Conservation (phyloP, 1,284 basidiomycete genomes). For the Kwoniella shivajii region DNA sequence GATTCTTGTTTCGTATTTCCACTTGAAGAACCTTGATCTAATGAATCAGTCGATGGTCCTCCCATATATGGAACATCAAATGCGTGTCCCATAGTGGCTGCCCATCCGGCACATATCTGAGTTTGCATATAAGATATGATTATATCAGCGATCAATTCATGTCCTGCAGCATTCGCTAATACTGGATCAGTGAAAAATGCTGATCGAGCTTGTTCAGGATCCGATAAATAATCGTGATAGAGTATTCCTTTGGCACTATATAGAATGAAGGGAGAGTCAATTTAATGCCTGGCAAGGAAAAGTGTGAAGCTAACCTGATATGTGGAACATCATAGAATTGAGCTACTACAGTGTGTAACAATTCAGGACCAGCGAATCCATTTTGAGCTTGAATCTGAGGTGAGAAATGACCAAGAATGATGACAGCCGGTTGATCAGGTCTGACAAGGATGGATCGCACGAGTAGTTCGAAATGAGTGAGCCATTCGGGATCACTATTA, state of each 20-base stretch:
- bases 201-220: slow-evolving; percentile 67
- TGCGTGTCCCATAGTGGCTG: slow-evolving; percentile 65
- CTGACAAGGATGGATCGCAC: slow-evolving; percentile 84
- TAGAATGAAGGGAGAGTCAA: neutral
- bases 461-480: slow-evolving; percentile 85
- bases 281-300: neutral
- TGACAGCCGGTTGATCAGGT: slow-evolving; percentile 82
- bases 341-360: slow-evolving; percentile 81
- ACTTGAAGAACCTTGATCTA: slow-evolving; percentile 43
- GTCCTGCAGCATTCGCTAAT: slow-evolving; percentile 74
- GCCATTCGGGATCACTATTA: slow-evolving; percentile 66
- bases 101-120: slow-evolving; percentile 84
- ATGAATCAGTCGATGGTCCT: slow-evolving; percentile 29
- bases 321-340: slow-evolving; percentile 95
- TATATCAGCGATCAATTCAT: slow-evolving; percentile 79
- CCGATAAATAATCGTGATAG: slow-evolving; percentile 76
- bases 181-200: slow-evolving; percentile 76
- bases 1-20: slow-evolving; percentile 21
- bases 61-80: slow-evolving; percentile 64
- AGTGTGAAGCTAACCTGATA: slow-evolving; percentile 60
- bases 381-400: slow-evolving; percentile 74
- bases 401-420: slow-evolving; percentile 88
- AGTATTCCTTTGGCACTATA: slow-evolving; percentile 74
- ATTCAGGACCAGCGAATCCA: slow-evolving; percentile 83
- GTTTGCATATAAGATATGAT: slow-evolving; percentile 83